A percentile compares a stretch with the other conserved stretches of the same genome.
Conservation (phyloP, 306 rosid genomes). For the Abrus precatorius region DNA sequence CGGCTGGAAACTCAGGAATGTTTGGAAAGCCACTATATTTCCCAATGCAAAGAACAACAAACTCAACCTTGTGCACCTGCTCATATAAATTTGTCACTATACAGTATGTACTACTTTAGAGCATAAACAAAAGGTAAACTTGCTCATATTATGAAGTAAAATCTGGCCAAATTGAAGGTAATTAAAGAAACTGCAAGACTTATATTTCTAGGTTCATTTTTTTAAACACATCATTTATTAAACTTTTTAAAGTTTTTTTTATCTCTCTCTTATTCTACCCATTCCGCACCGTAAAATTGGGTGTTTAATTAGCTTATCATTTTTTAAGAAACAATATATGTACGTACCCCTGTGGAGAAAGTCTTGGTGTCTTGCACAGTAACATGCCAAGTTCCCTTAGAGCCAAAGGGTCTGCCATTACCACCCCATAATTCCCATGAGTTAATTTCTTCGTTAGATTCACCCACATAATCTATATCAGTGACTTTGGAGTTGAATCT, state of each 20-base stretch:
- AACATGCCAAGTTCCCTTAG: constrained; percentile 61
- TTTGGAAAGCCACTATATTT: constrained; percentile 64
- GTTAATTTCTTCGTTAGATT: constrained; percentile 49
- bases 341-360: constrained; percentile 16
- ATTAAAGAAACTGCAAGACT: too few species aligned
- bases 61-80: constrained; percentile 60
- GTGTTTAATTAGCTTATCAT: too few species aligned
- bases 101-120: not conserved
- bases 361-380: constrained; percentile 54
- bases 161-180: not conserved
- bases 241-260: too few species aligned
- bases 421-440: constrained; percentile 67
- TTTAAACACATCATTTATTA: too few species aligned
- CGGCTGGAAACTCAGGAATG: constrained; percentile 58
- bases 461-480: constrained; percentile 56
- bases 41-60: constrained; percentile 71
- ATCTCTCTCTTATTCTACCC: too few species aligned
- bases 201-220: too few species aligned
- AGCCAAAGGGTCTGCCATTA: constrained; percentile 58
- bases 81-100: not conserved
- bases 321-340: too few species aligned
- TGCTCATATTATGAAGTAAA: not conserved
- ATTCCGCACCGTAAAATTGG: too few species aligned
- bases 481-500: constrained; percentile 63
- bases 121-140: not conserved